phyloP scores from a whole-genome alignment of 352 stramenopile species.

The Phytophthora capsici region DNA sequence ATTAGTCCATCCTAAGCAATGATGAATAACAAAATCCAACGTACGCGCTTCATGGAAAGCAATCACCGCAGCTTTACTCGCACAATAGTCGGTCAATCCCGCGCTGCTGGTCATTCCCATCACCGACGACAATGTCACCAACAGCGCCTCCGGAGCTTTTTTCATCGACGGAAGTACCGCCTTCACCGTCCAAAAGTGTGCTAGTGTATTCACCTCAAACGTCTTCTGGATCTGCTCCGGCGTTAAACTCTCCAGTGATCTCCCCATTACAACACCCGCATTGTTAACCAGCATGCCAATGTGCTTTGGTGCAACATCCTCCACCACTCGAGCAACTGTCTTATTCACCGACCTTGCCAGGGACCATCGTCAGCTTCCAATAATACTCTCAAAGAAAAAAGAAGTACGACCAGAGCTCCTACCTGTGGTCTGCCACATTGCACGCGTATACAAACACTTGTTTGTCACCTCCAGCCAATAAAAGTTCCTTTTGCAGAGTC shows the following conservation, averaged over 20 bases:
- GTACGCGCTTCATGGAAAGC: slow-evolving; percentile 75
- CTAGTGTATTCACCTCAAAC: slow-evolving; percentile 68
- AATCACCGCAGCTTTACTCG: slow-evolving; percentile 76
- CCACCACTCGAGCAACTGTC: slow-evolving; percentile 38
- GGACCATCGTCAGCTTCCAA: neutral
- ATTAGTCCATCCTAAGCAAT: neutral
- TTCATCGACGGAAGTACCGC: slow-evolving; percentile 72
- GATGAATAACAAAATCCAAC: slow-evolving; percentile 1
- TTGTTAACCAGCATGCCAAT: slow-evolving; percentile 72
- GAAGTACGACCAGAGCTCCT: slow-evolving; percentile 7
- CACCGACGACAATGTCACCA: slow-evolving; percentile 83
- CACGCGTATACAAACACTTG: slow-evolving; percentile 56
- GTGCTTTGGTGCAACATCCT: slow-evolving; percentile 44
- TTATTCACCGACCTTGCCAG: slow-evolving; percentile 39
- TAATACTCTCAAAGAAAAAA: slow-evolving; percentile 8
- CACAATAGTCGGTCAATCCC: slow-evolving; percentile 76
- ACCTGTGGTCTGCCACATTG: slow-evolving; percentile 71
- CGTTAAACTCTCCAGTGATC: slow-evolving; percentile 47
- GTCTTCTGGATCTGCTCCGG: slow-evolving; percentile 54
- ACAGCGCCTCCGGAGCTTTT: slow-evolving; percentile 45
- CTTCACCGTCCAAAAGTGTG: slow-evolving; percentile 80
- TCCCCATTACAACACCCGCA: slow-evolving; percentile 57
- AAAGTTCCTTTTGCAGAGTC: slow-evolving; percentile 31
- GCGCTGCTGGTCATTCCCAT: slow-evolving; percentile 77
- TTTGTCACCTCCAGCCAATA: slow-evolving; percentile 3